Evolutionary conservation across 140 eudicot genomes (phyloP).

Genomic region (Erigeron philadelphicus): DNA sequence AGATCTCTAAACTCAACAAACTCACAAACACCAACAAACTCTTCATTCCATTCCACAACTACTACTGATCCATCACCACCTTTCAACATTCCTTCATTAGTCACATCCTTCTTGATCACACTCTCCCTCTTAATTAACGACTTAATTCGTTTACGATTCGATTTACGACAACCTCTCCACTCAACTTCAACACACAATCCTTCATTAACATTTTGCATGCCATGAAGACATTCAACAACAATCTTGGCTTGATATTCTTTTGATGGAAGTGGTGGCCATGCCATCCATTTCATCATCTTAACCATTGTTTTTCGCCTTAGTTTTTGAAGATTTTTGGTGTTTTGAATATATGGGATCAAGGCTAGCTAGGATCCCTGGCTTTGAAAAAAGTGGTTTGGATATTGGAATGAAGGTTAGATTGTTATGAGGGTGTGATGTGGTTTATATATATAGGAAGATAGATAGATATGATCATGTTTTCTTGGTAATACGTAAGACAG

Average conservation of each 20-base stretch:
- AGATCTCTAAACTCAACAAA: conserved; percentile 42
- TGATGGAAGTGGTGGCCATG: conserved; percentile 61
- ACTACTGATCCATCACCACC: conserved; percentile 32
- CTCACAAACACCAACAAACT: conserved; percentile 41
- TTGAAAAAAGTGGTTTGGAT: conserved; percentile 6
- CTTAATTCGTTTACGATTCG: conserved; percentile 31
- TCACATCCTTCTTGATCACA: conserved; percentile 44
- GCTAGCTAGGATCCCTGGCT: too few relatives aligned
- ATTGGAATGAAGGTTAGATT: conserved; percentile 12
- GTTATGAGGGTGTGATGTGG: not conserved
- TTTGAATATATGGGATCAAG: too few relatives aligned
- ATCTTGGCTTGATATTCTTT: conserved; percentile 46
- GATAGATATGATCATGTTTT: conserved; percentile 13
- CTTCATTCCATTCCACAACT: conserved; percentile 57
- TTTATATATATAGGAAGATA: conserved; percentile 24
- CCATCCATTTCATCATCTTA: conserved; percentile 71
- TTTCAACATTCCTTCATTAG: conserved; percentile 34
- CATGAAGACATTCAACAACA: conserved; percentile 31
- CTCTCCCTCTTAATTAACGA: conserved; percentile 27
- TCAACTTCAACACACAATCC: conserved; percentile 48
- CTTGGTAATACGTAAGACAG: not conserved
- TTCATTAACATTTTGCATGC: conserved; percentile 9
- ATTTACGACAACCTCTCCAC: conserved; percentile 62
- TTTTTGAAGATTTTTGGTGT: not conserved
- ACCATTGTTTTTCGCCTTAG: conserved; percentile 16